These are phyloP conservation scores for Phytopythium kandeliae DNA, from an alignment of 352 stramenopile species.

Conservation along the genomic window DNA sequence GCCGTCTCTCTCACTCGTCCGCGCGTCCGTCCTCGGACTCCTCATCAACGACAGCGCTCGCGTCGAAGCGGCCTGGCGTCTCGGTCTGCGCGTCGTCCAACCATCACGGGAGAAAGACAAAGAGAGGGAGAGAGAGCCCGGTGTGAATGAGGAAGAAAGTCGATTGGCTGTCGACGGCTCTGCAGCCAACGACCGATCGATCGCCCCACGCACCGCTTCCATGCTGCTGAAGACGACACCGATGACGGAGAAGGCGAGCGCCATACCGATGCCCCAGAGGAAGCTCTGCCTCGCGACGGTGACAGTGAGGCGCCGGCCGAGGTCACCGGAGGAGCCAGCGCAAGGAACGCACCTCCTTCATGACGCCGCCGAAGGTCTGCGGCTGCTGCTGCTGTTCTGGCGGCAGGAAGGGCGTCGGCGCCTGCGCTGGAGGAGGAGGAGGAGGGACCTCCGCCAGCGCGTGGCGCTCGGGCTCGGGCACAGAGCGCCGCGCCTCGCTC, in stretches of 20 bases:
- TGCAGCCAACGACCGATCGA: too few species aligned
- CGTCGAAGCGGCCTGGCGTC: slow-evolving; percentile 13
- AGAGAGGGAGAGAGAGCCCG: too few species aligned
- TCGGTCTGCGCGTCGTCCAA: slow-evolving; percentile 11
- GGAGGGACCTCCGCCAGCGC: slow-evolving; percentile 31
- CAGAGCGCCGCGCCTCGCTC: slow-evolving; percentile 45
- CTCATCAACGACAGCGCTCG: slow-evolving; percentile 14
- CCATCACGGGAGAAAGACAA: not conserved
- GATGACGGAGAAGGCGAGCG: slow-evolving; percentile 63
- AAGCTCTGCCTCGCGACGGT: slow-evolving; percentile 76
- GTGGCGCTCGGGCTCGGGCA: slow-evolving; percentile 41
- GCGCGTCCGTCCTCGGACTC: not conserved
- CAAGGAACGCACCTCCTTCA: slow-evolving; percentile 43
- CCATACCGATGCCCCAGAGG: slow-evolving; percentile 74
- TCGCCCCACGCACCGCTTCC: slow-evolving; percentile 43
- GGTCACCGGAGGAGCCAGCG: too few species aligned
- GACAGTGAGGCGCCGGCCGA: too few species aligned
- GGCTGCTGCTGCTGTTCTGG: slow-evolving; percentile 34
- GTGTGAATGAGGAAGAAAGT: not conserved
- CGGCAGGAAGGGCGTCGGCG: slow-evolving; percentile 21
- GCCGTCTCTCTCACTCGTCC: too few species aligned
- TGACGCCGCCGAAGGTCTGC: slow-evolving; percentile 51
- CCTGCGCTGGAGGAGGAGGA: slow-evolving; percentile 7
- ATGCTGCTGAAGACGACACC: slow-evolving; percentile 62
- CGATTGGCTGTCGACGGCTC: not conserved